Conservation (phyloP, 441 rosid species). For the Corymbia calophylla region DNA sequence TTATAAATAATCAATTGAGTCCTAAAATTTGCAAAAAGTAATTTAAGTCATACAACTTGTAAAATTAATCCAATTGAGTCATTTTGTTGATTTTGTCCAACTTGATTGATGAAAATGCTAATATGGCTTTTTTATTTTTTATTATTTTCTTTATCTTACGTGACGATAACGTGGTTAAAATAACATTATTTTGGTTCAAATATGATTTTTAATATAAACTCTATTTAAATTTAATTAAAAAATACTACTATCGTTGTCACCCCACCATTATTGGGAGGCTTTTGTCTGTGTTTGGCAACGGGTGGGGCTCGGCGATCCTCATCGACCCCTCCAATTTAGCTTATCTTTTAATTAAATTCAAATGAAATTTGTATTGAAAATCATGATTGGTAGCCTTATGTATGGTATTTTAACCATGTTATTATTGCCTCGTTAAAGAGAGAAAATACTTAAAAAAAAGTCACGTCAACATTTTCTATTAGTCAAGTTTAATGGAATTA, state of each 20-base stretch:
- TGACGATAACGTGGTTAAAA: background rate
- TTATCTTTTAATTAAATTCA: background rate
- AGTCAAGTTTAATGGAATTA: background rate
- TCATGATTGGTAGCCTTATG: background rate
- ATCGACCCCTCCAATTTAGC: background rate
- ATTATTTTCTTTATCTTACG: background rate
- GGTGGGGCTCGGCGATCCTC: too few species aligned
- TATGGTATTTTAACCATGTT: background rate
- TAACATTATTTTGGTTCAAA: background rate
- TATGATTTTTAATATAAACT: background rate
- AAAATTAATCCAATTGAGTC: accelerated
- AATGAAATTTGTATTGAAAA: background rate
- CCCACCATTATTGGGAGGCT: background rate
- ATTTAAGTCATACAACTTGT: background rate
- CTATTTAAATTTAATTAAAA: background rate
- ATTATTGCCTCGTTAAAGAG: background rate
- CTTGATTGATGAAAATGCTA: accelerated
- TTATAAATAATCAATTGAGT: accelerated
- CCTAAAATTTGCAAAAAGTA: too few species aligned
- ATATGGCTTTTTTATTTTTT: background rate
- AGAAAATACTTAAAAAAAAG: background rate
- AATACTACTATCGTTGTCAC: accelerated
- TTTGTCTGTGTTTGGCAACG: too few species aligned
- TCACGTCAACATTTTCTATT: background rate
- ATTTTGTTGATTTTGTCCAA: background rate